Conservation (phyloP, 441 rosid species). For the Pelargonium exstipulatum region DNA sequence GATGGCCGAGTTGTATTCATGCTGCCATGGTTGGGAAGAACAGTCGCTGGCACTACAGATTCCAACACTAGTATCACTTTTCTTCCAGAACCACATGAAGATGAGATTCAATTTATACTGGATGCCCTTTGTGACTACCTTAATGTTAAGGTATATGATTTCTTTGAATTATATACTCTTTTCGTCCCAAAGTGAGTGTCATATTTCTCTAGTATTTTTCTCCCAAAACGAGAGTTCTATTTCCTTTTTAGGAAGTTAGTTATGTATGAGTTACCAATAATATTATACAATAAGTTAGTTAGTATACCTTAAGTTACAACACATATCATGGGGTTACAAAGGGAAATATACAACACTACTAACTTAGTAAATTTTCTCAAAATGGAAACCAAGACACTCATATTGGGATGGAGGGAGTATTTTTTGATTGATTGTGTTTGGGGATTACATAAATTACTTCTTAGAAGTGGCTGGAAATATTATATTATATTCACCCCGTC, state of each 20-base stretch:
- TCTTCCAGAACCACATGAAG: constrained; percentile 94
- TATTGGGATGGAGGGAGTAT: too few relatives aligned
- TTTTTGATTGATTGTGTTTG: too few relatives aligned
- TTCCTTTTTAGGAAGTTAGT: neutral
- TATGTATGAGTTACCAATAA: neutral
- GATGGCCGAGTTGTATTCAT: constrained; percentile 94
- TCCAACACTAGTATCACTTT: constrained; percentile 69
- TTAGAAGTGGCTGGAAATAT: neutral
- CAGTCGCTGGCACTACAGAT: constrained; percentile 94
- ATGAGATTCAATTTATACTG: constrained; percentile 91
- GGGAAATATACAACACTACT: too few relatives aligned
- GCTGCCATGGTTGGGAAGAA: constrained; percentile 98
- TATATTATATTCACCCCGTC: neutral
- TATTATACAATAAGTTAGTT: too few relatives aligned
- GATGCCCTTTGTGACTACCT: constrained; percentile 91
- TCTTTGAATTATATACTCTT: neutral
- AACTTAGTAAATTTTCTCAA: too few relatives aligned
- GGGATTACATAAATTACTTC: neutral
- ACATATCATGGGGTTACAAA: too few relatives aligned
- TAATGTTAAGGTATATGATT: constrained; percentile 53
- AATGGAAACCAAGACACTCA: too few relatives aligned
- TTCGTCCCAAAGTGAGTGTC: too few relatives aligned
- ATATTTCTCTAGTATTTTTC: too few relatives aligned
- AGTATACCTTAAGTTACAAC: too few relatives aligned
- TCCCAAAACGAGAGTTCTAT: too few relatives aligned